phyloP scores from a whole-genome alignment of 2,329 filamentous ascomycete species.

The Cercospora sp. region DNA sequence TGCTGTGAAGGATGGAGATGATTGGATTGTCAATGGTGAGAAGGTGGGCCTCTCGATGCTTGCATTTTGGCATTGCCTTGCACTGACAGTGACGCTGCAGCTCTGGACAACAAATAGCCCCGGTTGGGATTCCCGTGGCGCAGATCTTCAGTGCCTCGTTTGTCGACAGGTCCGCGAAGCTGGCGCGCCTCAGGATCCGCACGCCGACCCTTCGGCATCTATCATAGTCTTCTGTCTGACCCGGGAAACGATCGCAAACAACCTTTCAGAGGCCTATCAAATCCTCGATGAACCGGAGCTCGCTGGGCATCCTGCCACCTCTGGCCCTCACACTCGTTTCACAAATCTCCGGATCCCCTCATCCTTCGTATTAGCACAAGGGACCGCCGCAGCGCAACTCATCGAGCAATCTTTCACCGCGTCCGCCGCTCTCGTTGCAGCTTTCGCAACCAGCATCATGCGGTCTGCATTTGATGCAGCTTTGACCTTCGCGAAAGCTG shows the following conservation, averaged over 20 bases:
- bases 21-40: constrained; percentile 57
- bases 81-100: constrained; percentile 32
- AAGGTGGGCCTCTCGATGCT: constrained; percentile 43
- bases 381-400: constrained; percentile 48
- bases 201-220: constrained; percentile 37
- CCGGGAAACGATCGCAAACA: constrained; percentile 50
- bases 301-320: constrained; percentile 52
- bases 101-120: constrained; percentile 58
- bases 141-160: constrained; percentile 55
- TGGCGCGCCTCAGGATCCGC: constrained; percentile 15
- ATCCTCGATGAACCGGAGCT: constrained; percentile 51
- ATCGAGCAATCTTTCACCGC: constrained; percentile 49
- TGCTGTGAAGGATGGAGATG: constrained; percentile 51
- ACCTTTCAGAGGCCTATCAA: constrained; percentile 46
- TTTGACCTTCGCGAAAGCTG: constrained; percentile 51
- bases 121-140: constrained; percentile 56
- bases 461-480: constrained; percentile 56
- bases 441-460: constrained; percentile 58
- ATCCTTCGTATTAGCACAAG: constrained; percentile 62
- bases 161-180: constrained; percentile 44
- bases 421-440: constrained; percentile 54
- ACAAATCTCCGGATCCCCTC: constrained; percentile 82
- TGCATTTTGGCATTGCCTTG: neutral
- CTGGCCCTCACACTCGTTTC: constrained; percentile 73
- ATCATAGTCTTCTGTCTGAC: constrained; percentile 57